phyloP scores from a whole-genome alignment of 169 alveolate species.

The Plasmodium berghei region DNA sequence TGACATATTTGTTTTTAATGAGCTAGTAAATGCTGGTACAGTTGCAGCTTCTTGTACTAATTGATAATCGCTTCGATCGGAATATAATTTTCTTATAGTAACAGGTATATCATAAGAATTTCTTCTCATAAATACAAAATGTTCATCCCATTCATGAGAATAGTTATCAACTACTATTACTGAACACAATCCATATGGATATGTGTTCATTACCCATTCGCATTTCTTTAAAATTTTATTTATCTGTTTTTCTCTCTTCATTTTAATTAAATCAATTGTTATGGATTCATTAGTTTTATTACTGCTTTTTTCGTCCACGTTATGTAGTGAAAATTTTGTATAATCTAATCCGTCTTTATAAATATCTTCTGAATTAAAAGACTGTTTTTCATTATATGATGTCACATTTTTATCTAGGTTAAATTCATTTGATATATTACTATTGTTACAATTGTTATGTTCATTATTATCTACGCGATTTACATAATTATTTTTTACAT shows the following conservation, averaged over 20 bases:
- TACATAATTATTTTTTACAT: neutral
- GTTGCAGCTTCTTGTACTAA: constrained; percentile 73
- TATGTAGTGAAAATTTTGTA: constrained; percentile 14
- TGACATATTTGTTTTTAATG: constrained; percentile 57
- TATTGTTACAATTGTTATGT: neutral
- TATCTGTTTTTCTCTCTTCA: constrained; percentile 66
- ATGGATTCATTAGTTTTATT: constrained; percentile 23
- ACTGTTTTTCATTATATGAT: constrained; percentile 18
- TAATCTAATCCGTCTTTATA: constrained; percentile 37
- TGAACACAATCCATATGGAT: constrained; percentile 72
- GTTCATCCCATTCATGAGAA: constrained; percentile 77
- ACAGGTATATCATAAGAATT: constrained; percentile 73
- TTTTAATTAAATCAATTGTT: constrained; percentile 56
- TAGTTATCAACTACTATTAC: constrained; percentile 27
- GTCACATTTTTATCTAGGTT: neutral
- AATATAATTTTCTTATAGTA: constrained; percentile 67
- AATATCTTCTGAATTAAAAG: constrained; percentile 22
- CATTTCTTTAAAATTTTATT: constrained; percentile 69
- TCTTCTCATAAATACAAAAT: constrained; percentile 76
- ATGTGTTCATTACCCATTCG: constrained; percentile 73
- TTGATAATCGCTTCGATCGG: constrained; percentile 69
- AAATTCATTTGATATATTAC: constrained; percentile 6
- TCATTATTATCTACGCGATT: neutral
- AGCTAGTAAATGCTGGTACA: constrained; percentile 53
- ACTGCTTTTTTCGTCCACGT: constrained; percentile 25